Conservation (phyloP, 805 yeast species). For the Kregervanrija pseudodelftensis region DNA sequence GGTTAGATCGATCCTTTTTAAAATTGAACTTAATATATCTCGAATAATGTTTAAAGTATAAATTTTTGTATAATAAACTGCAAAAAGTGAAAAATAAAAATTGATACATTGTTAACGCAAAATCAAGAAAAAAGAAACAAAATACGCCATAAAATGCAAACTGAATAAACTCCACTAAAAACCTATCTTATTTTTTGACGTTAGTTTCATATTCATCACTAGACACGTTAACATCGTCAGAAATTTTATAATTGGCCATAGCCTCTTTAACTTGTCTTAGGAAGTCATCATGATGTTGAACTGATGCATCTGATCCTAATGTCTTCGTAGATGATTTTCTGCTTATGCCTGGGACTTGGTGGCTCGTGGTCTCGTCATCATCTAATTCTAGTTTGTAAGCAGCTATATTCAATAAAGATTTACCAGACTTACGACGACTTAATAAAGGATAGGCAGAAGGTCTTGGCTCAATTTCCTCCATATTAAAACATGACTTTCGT, state of each 20-base stretch:
- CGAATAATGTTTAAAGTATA: background rate
- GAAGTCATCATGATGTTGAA: conserved; percentile 23
- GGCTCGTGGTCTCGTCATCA: conserved; percentile 45
- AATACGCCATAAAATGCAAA: background rate
- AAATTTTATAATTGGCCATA: conserved; percentile 28
- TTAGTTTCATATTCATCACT: conserved; percentile 55
- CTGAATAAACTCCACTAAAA: background rate
- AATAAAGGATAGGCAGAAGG: conserved; percentile 31
- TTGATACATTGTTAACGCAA: background rate
- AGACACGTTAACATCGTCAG: conserved; percentile 34
- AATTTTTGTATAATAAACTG: background rate
- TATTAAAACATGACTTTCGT: conserved; percentile 22
- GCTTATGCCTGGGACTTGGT: conserved; percentile 26
- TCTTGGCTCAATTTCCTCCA: conserved; percentile 36
- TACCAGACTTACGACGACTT: conserved; percentile 66
- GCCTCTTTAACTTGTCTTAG: conserved; percentile 36
- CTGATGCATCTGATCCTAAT: conserved; percentile 14
- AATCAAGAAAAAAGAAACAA: background rate
- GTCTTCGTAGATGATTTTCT: conserved; percentile 25
- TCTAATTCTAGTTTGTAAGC: conserved; percentile 60
- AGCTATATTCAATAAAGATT: conserved; percentile 61
- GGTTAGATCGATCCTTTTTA: too few species aligned
- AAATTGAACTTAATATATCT: background rate
- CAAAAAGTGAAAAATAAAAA: background rate
- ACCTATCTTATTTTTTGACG: conserved; percentile 1